Base-by-base conservation (phyloP, 495 filamentous ascomycete species). In the Penicillium manginii region DNA sequence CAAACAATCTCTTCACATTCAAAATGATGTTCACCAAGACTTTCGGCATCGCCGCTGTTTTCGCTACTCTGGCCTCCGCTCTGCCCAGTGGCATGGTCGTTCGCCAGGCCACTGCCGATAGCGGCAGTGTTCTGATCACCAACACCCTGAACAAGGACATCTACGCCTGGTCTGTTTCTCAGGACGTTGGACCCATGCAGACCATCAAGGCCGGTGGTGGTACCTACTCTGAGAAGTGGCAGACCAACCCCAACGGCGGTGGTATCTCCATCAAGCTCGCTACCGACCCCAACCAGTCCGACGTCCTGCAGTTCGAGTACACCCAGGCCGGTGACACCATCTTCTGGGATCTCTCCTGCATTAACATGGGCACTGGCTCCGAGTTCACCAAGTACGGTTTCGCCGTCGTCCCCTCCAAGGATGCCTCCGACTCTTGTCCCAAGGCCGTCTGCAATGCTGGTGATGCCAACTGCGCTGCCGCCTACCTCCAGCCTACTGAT, bases 1-100 rank as follows among this genome's bases (percentile, higher is more conserved):
- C 49, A 42, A 42, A 55, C 40, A 17, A 43, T 17, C 40, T 43
- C 7, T 19, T 19, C 17, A 43, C 56, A 18, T 59, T 73, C 73
- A 80, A 73, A 66, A 80, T 77, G 75, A 69, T 79, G 66, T 79
- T 80, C 75, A 67, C 69, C 66, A 78, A 78, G 70, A 63, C 71
- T 57, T 53, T 79, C 63, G 67, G 70, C 61, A 51, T 75, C 52
- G 65, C 70, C 49, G 71, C 76, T 62, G 65, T 66, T 59, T 68
- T 78, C 52, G 68, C 73, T 46, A 58, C 72, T 61, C 60, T 78
- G 57, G 58, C 72, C 51, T 64, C 75, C 39, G 78, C 78, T 45
- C 68, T 78, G 31, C 72, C 67, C 63, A 72, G 64, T 31, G 66
- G 56, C 63, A 63, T 61, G 60, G 60, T 62, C 39, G 55, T 53